These are phyloP conservation scores for Withania somnifera DNA, from an alignment of 305 asterid genomes.

Conservation along the genomic window DNA sequence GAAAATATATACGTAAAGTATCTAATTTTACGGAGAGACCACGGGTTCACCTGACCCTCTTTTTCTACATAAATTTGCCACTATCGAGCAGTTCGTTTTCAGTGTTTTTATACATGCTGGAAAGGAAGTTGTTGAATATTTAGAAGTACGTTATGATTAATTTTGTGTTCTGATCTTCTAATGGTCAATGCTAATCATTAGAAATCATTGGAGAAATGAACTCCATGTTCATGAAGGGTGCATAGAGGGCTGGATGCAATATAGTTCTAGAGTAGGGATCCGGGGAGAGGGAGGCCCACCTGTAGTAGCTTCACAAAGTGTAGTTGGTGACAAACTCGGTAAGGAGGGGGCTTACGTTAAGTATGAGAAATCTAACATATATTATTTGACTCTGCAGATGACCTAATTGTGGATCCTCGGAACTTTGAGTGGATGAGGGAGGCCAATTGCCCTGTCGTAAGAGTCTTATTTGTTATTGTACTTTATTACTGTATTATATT, in stretches of 20 bases:
- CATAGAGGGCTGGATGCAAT: background rate
- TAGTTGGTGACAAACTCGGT: background rate
- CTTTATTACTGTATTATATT: background rate
- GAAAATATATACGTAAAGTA: too few species aligned
- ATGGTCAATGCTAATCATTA: background rate
- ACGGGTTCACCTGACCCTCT: too few species aligned
- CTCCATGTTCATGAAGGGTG: background rate
- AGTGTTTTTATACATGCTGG: background rate
- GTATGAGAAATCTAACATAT: background rate
- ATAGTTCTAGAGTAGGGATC: background rate
- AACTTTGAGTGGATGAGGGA: conserved; percentile 96
- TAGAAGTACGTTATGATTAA: background rate
- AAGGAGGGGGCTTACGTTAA: background rate
- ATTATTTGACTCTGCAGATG: conserved; percentile 45
- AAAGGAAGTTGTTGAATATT: background rate
- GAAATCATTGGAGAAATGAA: background rate
- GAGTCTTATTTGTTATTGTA: background rate
- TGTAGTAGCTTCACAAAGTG: background rate
- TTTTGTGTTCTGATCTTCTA: background rate
- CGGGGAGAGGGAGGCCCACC: background rate
- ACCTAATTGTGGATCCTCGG: conserved; percentile 95
- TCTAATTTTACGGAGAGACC: too few species aligned
- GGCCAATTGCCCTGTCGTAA: conserved; percentile 87
- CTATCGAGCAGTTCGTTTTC: background rate
- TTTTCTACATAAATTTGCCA: too few species aligned